phyloP scores from a whole-genome alignment of 768 basidiomycete genomes.

The Agaricus blazei region DNA sequence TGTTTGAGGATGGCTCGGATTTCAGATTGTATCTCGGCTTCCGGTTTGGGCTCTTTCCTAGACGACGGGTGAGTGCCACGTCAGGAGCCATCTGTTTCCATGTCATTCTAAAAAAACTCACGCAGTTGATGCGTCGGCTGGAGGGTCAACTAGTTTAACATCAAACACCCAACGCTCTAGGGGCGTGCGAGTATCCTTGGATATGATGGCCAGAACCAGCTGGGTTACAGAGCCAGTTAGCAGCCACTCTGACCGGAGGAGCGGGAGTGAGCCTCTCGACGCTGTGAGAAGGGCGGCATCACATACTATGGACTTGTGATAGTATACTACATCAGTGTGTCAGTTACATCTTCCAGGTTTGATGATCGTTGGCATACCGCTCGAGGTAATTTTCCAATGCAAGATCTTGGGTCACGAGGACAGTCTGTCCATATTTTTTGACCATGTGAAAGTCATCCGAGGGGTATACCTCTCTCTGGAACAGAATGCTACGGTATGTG shows the following conservation, averaged over 20 bases:
- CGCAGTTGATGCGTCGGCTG: conserved; percentile 44
- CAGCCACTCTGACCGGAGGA: conserved; percentile 72
- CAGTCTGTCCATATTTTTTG: conserved; percentile 96
- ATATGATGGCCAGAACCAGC: conserved; percentile 92
- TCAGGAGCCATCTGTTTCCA: not conserved
- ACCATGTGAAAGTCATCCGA: conserved; percentile 99
- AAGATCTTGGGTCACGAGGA: conserved; percentile 91
- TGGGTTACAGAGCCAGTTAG: conserved; percentile 89
- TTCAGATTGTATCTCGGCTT: conserved; percentile 92
- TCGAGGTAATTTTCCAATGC: conserved; percentile 92
- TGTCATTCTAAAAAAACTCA: conserved; percentile 26
- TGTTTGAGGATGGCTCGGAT: conserved; percentile 98
- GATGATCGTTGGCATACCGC: conserved; percentile 35
- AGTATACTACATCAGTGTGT: conserved; percentile 56
- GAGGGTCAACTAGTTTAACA: conserved; percentile 74
- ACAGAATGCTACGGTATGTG: conserved; percentile 65
- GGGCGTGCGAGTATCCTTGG: conserved; percentile 86
- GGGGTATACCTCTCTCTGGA: conserved; percentile 95
- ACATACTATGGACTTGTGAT: conserved; percentile 86
- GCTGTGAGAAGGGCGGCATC: conserved; percentile 7
- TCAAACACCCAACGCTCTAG: conserved; percentile 99
- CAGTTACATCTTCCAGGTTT: conserved; percentile 1
- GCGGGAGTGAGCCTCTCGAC: not conserved
- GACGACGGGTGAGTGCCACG: not conserved
- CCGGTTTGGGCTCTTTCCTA: conserved; percentile 62